Evolutionary conservation across 148 eudicot genomes (phyloP), one percentile per base, ranked within the genome.

Genomic region (Rheum nobile): DNA sequence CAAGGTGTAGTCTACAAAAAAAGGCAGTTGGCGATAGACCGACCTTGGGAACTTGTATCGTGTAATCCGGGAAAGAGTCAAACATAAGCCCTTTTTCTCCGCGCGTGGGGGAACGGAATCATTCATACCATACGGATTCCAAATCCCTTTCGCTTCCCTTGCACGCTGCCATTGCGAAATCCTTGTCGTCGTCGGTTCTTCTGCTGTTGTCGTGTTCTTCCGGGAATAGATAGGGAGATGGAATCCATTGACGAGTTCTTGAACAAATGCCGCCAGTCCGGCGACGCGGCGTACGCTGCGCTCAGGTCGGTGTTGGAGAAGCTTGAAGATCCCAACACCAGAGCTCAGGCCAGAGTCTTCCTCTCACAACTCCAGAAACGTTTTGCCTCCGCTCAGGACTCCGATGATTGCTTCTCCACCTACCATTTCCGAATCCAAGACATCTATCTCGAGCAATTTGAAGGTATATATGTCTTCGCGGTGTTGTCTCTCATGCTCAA

Each of bases 381-480:
- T 2, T 85, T 95, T 71, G 80, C 61, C 7, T 71, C 86, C 41
- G 73, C 72, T 41, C 79, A 85, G 67, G 80, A 74, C 47, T 67
- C 89, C 14, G 90, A 95, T 52, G 47, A 81, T 8, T 90, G 88
- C 72, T 84, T 95, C 67, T 57, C 82, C 34, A 87, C 90, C 42
- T 91, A 86, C 71, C 98, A 91, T 87, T 95, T 95, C 81, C 88
- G 79, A 21, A 91, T 95, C 79, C 86, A 86, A 26, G 98, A 91
- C 61, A 77, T 91, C 31, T 84, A 83, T 67, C 80, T 95, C 22
- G 88, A 88, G 61, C 96, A 84, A 75, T 80, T 81, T 47, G 84
- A 92, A 85, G 97, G 91, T 89, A 22, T n/a, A 4, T 21, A 28
- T 48, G 10, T 42, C 65, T 26, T 67, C 24, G 41, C 14, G 16